Conservation (phyloP, 495 filamentous ascomycete species). For the Jackrogersella multiformis region DNA sequence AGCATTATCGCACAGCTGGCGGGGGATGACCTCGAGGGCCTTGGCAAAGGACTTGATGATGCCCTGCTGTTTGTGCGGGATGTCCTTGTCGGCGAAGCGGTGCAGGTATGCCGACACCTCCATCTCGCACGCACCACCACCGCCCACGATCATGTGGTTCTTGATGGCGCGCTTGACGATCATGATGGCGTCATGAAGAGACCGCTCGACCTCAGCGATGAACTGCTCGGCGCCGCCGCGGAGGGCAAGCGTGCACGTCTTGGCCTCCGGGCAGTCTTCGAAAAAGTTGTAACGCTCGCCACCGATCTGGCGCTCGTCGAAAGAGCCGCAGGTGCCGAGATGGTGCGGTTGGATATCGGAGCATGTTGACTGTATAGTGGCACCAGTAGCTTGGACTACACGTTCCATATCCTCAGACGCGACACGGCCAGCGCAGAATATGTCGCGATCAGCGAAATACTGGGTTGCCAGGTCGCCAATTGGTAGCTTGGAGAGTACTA, state of each 20-base stretch:
- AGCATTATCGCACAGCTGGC: constrained; percentile 97
- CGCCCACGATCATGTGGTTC: constrained; percentile 92
- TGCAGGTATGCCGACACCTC: constrained; percentile 93
- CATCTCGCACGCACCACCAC: constrained; percentile 96
- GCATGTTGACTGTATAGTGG: constrained; percentile 92
- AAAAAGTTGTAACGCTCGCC: constrained; percentile 99
- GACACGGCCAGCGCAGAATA: constrained; percentile 98
- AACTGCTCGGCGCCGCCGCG: constrained; percentile 98
- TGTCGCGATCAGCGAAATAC: constrained; percentile 96
- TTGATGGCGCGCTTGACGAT: constrained; percentile 97
- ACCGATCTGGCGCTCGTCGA: constrained; percentile 97
- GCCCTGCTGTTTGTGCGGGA: constrained; percentile 93
- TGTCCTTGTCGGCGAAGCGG: constrained; percentile 87
- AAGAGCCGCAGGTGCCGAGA: constrained; percentile 87
- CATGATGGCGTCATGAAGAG: constrained; percentile 98
- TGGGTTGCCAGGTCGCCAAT: constrained; percentile 98
- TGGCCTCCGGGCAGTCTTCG: constrained; percentile 90
- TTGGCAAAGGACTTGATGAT: constrained; percentile 98
- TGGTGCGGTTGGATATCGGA: constrained; percentile 91
- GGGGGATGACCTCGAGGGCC: constrained; percentile 94
- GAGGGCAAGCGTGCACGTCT: constrained; percentile 95
- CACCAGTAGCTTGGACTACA: constrained; percentile 92
- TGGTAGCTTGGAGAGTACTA: constrained; percentile 95
- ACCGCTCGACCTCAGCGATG: constrained; percentile 97
- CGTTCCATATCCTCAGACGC: constrained; percentile 94